Evolutionary conservation across 2,329 filamentous ascomycete species (phyloP), one percentile per base, ranked within the genome.

Genomic region (Hypoxylon sp.): DNA sequence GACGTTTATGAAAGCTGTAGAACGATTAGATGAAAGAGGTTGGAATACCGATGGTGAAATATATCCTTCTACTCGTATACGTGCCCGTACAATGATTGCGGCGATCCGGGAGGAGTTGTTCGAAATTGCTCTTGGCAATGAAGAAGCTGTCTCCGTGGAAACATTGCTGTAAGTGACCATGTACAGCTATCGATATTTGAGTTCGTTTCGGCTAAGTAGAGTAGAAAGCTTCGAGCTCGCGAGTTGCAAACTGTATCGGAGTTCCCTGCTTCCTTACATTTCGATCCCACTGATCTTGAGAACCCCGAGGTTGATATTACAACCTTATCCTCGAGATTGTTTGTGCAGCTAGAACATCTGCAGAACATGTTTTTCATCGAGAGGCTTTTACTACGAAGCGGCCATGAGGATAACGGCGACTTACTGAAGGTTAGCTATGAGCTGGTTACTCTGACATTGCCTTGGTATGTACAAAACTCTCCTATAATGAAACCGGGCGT

Each of bases 341-440:
- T 88, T 1, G 75, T 86, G 0, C 79, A 80, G 2, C 79, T 88
- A 2, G 81, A 84, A 21, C 82, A 86, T 49, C 75, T 88, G 0
- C 84, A 89, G 45, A 89, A 89, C 41, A 78, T 86, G 2, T 89
- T 90, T 63, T 82, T 90, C 9, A 78, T 89, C 5, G 85, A 90
- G 61, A 80, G 88, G 14, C 80, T 89, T 0, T 76, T 90, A 7
- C 79, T 85, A 21, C 86, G 85, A 17, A 75, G 77, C 2, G 79
- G 80, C 0, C 75, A 80, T 11, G 70, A 76, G 0, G 78, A 80
- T 7, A 76, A 80, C 7, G 79, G 79, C 0, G 77, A 82, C 13
- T 75, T 85, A 9, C 74, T 86, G 5, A 74, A 80, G 1, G 79
- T 82, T 21, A 84, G 83, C 43, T 83, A 81, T 21, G 81, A 85